Evolutionary conservation across 805 yeast genomes (phyloP).

Genomic region (Sugiyamaella boreocaroliniensis): DNA sequence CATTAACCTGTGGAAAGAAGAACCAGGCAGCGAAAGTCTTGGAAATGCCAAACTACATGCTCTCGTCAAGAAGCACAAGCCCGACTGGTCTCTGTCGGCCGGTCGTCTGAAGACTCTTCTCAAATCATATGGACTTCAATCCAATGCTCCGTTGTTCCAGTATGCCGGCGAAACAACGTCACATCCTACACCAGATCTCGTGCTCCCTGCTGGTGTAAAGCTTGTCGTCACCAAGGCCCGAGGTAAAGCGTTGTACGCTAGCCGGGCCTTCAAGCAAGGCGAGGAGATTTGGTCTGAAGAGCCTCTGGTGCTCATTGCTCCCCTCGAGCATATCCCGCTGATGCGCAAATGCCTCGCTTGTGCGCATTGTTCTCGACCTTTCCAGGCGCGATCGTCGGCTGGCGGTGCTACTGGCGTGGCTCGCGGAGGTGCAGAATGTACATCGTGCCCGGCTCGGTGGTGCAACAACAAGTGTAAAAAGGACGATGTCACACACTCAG

Average conservation of each 20-base stretch:
- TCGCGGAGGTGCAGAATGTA: conserved; percentile 53
- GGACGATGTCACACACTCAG: conserved; percentile 45
- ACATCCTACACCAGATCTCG: conserved; percentile 39
- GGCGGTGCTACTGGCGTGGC: conserved; percentile 17
- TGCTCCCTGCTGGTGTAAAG: conserved; percentile 36
- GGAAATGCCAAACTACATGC: conserved; percentile 50
- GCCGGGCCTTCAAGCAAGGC: conserved; percentile 41
- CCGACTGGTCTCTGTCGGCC: conserved; percentile 58
- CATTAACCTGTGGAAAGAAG: conserved; percentile 61
- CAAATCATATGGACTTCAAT: conserved; percentile 48
- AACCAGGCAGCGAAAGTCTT: conserved; percentile 53
- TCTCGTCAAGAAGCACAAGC: conserved; percentile 44
- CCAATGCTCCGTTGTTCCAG: conserved; percentile 39
- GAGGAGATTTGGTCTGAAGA: conserved; percentile 55
- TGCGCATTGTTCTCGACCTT: conserved; percentile 58
- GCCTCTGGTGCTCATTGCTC: conserved; percentile 58
- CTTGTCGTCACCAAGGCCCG: conserved; percentile 44
- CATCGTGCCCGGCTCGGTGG: conserved; percentile 61
- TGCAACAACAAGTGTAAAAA: conserved; percentile 59
- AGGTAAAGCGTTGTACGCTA: conserved; percentile 59
- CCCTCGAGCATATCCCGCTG: conserved; percentile 55
- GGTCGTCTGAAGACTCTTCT: conserved; percentile 49
- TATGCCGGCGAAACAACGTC: conserved; percentile 52
- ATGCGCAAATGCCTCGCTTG: conserved; percentile 62
- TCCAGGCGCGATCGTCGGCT: conserved; percentile 28